These are phyloP conservation scores for Pythium scleroteichum DNA, from an alignment of 352 stramenopile genomes.

Conservation along the genomic window DNA sequence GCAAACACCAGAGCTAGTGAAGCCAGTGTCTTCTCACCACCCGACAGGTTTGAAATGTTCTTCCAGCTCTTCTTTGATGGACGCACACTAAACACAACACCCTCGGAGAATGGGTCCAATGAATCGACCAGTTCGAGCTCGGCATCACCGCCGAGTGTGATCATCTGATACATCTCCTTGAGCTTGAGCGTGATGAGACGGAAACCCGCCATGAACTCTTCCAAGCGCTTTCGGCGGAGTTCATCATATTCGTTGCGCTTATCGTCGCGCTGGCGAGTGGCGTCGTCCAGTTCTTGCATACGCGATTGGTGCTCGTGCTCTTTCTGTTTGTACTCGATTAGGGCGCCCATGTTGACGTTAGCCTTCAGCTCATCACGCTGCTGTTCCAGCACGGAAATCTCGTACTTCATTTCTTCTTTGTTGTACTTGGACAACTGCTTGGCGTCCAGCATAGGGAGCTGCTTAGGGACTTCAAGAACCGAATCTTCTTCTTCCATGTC, in stretches of 20 bases:
- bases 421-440: slow-evolving; percentile 86
- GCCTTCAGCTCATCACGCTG: slow-evolving; percentile 93
- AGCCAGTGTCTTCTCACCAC: slow-evolving; percentile 98
- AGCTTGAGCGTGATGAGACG: slow-evolving; percentile 98
- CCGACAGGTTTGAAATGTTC: slow-evolving; percentile 99
- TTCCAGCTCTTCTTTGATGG: slow-evolving; percentile 99
- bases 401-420: slow-evolving; percentile 92
- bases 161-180: slow-evolving; percentile 99
- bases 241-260: slow-evolving; percentile 96
- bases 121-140: slow-evolving; percentile 99
- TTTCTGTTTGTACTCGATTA: slow-evolving; percentile 93
- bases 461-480: slow-evolving; percentile 33
- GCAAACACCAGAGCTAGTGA: slow-evolving; percentile 99
- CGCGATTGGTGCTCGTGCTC: slow-evolving; percentile 94
- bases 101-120: slow-evolving; percentile 98
- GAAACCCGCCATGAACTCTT: slow-evolving; percentile 99
- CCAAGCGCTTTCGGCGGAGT: slow-evolving; percentile 94
- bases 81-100: slow-evolving; percentile 98
- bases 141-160: slow-evolving; percentile 96
- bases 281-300: slow-evolving; percentile 94
- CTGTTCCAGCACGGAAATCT: slow-evolving; percentile 92
- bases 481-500: slow-evolving; percentile 26
- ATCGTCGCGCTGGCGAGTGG: slow-evolving; percentile 91
- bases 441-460: slow-evolving; percentile 73
- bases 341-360: slow-evolving; percentile 93